A percentile compares a stretch with the other conserved stretches of the same genome.
phyloP scores from a whole-genome alignment of 2,329 filamentous ascomycete genomes.

The Fusarium sp. region DNA sequence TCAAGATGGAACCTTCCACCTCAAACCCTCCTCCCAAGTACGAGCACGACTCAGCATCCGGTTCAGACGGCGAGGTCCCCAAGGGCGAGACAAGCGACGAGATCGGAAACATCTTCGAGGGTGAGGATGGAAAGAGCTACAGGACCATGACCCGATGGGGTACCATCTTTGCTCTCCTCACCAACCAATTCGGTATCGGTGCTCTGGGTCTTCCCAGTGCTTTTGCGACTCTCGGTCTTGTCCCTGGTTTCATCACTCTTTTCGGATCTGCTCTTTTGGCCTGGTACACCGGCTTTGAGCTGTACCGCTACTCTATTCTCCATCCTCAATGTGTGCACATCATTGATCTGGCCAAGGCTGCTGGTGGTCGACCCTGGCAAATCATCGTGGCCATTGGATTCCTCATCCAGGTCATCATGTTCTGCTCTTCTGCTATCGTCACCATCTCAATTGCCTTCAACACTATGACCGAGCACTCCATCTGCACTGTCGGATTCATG shows the following conservation, averaged over 20 bases:
- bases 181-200: constrained; percentile 44
- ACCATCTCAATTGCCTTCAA: constrained; percentile 30
- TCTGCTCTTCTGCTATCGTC: constrained; percentile 21
- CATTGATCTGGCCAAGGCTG: constrained; percentile 71
- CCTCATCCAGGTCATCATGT: constrained; percentile 25
- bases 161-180: constrained; percentile 37
- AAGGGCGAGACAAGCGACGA: constrained; percentile 16
- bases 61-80: constrained; percentile 8
- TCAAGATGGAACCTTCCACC: not conserved
- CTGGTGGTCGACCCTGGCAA: constrained; percentile 48
- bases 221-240: constrained; percentile 73
- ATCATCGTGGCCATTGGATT: constrained; percentile 17
- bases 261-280: not conserved
- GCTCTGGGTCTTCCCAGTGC: constrained; percentile 76
- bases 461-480: constrained; percentile 18
- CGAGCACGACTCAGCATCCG: constrained; percentile 11
- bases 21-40: not conserved
- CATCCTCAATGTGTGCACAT: constrained; percentile 76
- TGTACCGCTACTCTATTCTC: constrained; percentile 1
- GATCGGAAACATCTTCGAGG: constrained; percentile 22
- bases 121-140: constrained; percentile 35
- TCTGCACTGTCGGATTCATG: constrained; percentile 25
- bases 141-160: constrained; percentile 37
- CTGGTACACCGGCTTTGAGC: not conserved
- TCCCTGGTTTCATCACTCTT: not conserved